A percentile compares a stretch with the other conserved stretches of the same genome.
phyloP scores from a whole-genome alignment of 805 yeast species.

The Cyberlindnera nakhonratchasimensis region DNA sequence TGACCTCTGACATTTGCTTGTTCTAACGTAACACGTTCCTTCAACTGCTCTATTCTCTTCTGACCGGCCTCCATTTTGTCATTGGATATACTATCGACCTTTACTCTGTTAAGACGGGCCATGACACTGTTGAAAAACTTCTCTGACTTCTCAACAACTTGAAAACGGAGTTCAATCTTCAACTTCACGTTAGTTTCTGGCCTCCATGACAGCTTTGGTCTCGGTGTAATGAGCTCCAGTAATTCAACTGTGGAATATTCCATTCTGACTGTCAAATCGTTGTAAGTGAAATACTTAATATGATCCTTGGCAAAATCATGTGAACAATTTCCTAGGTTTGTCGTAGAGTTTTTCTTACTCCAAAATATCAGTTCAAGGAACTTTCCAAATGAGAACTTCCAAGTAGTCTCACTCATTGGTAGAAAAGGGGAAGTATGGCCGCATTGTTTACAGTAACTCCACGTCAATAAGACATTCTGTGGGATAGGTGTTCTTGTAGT shows the following conservation, averaged over 20 bases:
- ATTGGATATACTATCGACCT: constrained; percentile 62
- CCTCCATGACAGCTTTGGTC: constrained; percentile 64
- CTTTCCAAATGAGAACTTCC: constrained; percentile 91
- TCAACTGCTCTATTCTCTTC: constrained; percentile 54
- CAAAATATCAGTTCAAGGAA: constrained; percentile 84
- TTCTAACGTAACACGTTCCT: constrained; percentile 50
- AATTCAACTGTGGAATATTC: constrained; percentile 73
- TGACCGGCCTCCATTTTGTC: constrained; percentile 73
- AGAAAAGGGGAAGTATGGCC: constrained; percentile 68
- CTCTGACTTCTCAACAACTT: constrained; percentile 49
- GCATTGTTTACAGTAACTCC: constrained; percentile 90
- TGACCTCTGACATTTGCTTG: constrained; percentile 39
- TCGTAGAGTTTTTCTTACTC: constrained; percentile 51
- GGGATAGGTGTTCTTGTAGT: constrained; percentile 54
- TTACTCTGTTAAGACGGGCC: constrained; percentile 71
- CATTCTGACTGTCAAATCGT: constrained; percentile 72
- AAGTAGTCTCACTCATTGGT: constrained; percentile 81
- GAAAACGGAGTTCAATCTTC: constrained; percentile 58
- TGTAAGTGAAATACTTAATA: constrained; percentile 77
- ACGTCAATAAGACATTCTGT: constrained; percentile 66
- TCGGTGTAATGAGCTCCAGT: constrained; percentile 78
- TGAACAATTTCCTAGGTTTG: constrained; percentile 62
- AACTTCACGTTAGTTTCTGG: constrained; percentile 65
- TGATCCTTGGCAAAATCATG: constrained; percentile 85
- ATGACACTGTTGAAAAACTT: constrained; percentile 70